A percentile compares a stretch with the other conserved stretches of the same genome.
phyloP scores from a whole-genome alignment of 139 green algal species.

The Asterochloris sp. region DNA sequence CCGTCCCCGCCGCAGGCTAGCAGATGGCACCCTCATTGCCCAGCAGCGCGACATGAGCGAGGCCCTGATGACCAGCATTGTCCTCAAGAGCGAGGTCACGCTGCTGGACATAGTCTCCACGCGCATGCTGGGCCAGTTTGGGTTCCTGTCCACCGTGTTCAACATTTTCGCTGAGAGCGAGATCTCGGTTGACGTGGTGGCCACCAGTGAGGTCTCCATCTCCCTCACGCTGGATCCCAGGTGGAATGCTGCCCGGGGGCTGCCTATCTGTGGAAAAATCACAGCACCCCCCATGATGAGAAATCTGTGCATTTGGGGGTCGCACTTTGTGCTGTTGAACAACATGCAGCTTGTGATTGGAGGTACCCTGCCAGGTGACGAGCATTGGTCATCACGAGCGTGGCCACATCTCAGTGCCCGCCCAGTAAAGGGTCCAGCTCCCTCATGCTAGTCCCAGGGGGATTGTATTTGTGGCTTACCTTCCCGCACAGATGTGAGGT shows the following conservation, averaged over 20 bases:
- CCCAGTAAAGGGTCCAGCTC: too few species aligned
- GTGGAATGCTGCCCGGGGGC: neutral
- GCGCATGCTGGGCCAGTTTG: slow-evolving; percentile 87
- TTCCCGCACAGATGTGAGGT: too few species aligned
- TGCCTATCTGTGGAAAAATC: too few species aligned
- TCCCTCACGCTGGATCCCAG: slow-evolving; percentile 92
- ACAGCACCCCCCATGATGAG: too few species aligned
- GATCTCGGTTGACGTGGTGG: slow-evolving; percentile 96
- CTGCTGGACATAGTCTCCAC: slow-evolving; percentile 80
- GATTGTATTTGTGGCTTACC: too few species aligned
- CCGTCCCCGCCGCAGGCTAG: slow-evolving; percentile 30
- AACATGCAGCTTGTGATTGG: too few species aligned
- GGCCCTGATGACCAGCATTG: slow-evolving; percentile 89
- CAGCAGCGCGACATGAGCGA: slow-evolving; percentile 67
- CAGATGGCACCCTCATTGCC: slow-evolving; percentile 85
- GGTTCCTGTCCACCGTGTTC: slow-evolving; percentile 81
- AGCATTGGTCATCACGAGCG: too few species aligned
- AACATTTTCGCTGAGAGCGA: slow-evolving; percentile 74
- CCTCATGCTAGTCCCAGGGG: too few species aligned
- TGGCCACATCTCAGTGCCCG: too few species aligned
- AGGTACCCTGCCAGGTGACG: too few species aligned
- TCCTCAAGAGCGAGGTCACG: slow-evolving; percentile 91
- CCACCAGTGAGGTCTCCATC: slow-evolving; percentile 93
- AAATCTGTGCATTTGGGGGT: too few species aligned
- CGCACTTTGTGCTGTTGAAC: too few species aligned